A percentile compares a stretch with the other conserved stretches of the same genome.
Conservation (phyloP, 163 green algal species). For the Prototheca wickerhamii region DNA sequence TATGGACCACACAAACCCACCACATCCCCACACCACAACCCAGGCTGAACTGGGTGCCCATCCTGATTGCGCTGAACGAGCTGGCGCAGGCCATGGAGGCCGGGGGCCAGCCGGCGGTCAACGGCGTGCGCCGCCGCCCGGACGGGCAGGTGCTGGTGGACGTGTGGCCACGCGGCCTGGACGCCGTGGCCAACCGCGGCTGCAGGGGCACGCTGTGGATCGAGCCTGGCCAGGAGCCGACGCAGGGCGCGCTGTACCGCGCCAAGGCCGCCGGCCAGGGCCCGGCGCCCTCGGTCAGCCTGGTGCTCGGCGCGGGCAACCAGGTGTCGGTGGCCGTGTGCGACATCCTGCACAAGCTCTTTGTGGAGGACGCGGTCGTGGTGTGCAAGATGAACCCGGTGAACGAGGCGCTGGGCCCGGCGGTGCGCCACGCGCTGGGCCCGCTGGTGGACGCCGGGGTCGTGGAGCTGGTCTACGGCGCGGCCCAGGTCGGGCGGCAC, state of each 20-base stretch:
- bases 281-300: slow-evolving; percentile 25
- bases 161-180: slow-evolving; percentile 31
- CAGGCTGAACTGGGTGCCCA: slow-evolving; percentile 19
- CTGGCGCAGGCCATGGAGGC: slow-evolving; percentile 37
- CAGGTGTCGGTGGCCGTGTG: slow-evolving; percentile 50
- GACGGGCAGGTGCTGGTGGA: slow-evolving; percentile 45
- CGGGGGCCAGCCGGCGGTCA: slow-evolving; percentile 17
- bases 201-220: slow-evolving; percentile 69
- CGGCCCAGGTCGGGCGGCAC: slow-evolving; percentile 37
- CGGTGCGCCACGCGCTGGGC: slow-evolving; percentile 36
- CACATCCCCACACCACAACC: too few species aligned
- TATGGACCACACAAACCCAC: too few species aligned
- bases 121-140: slow-evolving; percentile 6
- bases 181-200: slow-evolving; percentile 46
- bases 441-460: slow-evolving; percentile 59
- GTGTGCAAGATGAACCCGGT: slow-evolving; percentile 79
- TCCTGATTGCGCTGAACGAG: slow-evolving; percentile 41
- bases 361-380: slow-evolving; percentile 20
- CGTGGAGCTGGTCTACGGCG: slow-evolving; percentile 67
- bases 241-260: slow-evolving; percentile 40
- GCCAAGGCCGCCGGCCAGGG: slow-evolving; percentile 21
- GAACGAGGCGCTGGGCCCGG: slow-evolving; percentile 54
- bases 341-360: slow-evolving; percentile 81
- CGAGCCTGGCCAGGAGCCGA: slow-evolving; percentile 48
- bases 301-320: slow-evolving; percentile 70